Base-by-base conservation (phyloP, 441 rosid species). In the Eutrema salsugineum region DNA sequence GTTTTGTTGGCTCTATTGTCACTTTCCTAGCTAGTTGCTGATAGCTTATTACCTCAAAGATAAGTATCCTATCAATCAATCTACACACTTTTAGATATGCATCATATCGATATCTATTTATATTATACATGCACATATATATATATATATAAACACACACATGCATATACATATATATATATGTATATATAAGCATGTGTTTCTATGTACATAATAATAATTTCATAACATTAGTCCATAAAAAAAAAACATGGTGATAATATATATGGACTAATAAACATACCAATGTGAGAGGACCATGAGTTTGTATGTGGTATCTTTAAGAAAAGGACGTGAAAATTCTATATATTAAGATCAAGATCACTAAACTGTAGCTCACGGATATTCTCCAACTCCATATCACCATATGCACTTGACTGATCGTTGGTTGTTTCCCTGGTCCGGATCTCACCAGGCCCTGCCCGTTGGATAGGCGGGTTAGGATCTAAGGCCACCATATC, bases 21-120 rank as follows among this genome's bases (percentile, higher is more conserved):
- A 63, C 71, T 76, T 56, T 64, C 71, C 27, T 63, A n/a, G n/a
- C n/a, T n/a, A 70, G 48, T 57, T 70, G 57, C 71, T 49, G 72
- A 76, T 70, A 77, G 58, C 76, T 70, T 71, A 76, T 76, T 76
- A 65, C 76, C 62, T 57, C 72, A 48, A 12, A 40, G 55, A 70
- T 76, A 49, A 64, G 76, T 42, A 70, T 60, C 57, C 70, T 71
- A 44, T 58, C 76, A 61, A 69, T 48, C 79, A 63, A 64, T 56
- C 75, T 42, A 64, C 57, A 65, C 35, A 65, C 68, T 35, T 58
- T 58, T 65, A 59, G 76, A 77, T 70, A 77, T 33, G 47, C 75
- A 75, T 75, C 69, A 75, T 61, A 50, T 66, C 66, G 35, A 15
- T 30, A 39, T 73, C 60, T 17, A 27, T 55, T 14, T 36, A 11